These are phyloP conservation scores for Seminavis robusta DNA, from an alignment of 108 stramenopile genomes.

Conservation along the genomic window DNA sequence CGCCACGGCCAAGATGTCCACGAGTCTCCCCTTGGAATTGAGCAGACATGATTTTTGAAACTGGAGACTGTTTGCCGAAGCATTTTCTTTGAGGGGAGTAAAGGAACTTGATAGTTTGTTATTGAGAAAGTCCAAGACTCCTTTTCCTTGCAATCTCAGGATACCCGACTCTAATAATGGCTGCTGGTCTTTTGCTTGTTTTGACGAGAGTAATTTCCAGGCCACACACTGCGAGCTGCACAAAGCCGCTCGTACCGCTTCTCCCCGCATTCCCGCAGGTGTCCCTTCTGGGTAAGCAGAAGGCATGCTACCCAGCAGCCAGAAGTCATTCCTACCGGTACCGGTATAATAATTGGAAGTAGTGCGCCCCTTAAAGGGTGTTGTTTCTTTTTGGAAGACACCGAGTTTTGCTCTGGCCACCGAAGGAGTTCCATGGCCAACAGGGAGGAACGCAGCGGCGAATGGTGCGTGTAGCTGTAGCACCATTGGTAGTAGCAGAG, in stretches of 20 bases:
- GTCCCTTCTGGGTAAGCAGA: slow-evolving; percentile 45
- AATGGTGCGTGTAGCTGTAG: too few species aligned
- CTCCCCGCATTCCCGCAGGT: slow-evolving; percentile 77
- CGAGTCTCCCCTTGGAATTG: slow-evolving; percentile 62
- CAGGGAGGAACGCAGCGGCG: too few species aligned
- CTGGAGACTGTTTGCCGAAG: not conserved
- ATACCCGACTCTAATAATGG: slow-evolving; percentile 37
- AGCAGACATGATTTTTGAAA: slow-evolving; percentile 60
- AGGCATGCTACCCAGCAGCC: too few species aligned
- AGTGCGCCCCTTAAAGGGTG: too few species aligned
- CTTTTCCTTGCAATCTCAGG: slow-evolving; percentile 49
- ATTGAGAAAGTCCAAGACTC: slow-evolving; percentile 60
- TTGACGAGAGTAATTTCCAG: slow-evolving; percentile 15
- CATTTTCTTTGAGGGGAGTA: slow-evolving; percentile 7
- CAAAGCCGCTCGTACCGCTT: slow-evolving; percentile 78
- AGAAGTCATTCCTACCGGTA: too few species aligned
- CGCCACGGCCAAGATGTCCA: slow-evolving; percentile 52
- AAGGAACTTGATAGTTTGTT: slow-evolving; percentile 64
- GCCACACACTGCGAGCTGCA: slow-evolving; percentile 54
- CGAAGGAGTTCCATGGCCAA: too few species aligned
- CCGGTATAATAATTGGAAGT: too few species aligned
- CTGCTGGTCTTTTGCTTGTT: not conserved
- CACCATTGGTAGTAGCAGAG: too few species aligned
- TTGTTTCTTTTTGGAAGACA: too few species aligned
- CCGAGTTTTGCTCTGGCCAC: too few species aligned